These are phyloP conservation scores for Cyclotella choctawhatcheeana DNA, from an alignment of 108 stramenopile species.

Conservation along the genomic window DNA sequence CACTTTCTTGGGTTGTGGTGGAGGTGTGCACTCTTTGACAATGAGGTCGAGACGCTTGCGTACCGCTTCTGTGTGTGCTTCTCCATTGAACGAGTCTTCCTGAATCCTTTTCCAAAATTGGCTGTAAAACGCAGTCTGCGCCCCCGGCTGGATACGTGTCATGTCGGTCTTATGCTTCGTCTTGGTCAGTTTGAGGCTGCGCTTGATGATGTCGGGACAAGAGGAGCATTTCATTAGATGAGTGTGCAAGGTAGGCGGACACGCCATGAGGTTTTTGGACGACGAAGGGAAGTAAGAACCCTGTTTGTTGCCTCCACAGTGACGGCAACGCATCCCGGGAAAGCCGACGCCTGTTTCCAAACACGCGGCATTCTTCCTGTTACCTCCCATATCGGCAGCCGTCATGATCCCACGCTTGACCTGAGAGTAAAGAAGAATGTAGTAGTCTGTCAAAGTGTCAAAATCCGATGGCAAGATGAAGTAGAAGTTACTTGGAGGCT, in stretches of 20 bases:
- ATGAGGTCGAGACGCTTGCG: slow-evolving; percentile 7
- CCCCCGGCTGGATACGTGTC: slow-evolving; percentile 14
- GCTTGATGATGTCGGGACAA: slow-evolving; percentile 15
- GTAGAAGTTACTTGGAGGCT: slow-evolving; percentile 1
- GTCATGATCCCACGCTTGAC: slow-evolving; percentile 33
- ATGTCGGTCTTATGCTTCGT: slow-evolving; percentile 25
- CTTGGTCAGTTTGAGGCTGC: slow-evolving; percentile 27
- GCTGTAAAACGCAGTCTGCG: slow-evolving; percentile 29
- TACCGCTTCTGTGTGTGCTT: background rate
- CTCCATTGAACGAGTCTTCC: slow-evolving; percentile 29
- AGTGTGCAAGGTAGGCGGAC: slow-evolving; percentile 26
- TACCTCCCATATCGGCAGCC: background rate
- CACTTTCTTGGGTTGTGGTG: background rate
- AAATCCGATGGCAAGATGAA: slow-evolving; percentile 13
- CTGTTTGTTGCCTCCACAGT: slow-evolving; percentile 29
- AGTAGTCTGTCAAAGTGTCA: slow-evolving; percentile 11
- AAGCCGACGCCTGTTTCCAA: slow-evolving; percentile 6
- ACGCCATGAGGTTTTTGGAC: slow-evolving; percentile 27
- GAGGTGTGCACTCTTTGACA: slow-evolving; percentile 13
- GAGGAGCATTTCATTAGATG: slow-evolving; percentile 33
- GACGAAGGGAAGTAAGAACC: slow-evolving; percentile 30
- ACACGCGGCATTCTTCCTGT: background rate
- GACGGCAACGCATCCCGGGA: slow-evolving; percentile 23
- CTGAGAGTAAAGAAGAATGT: slow-evolving; percentile 19
- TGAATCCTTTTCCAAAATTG: slow-evolving; percentile 40